Evolutionary conservation across 2,329 filamentous ascomycete species (phyloP), one percentile per base, ranked within the genome.

Genomic region (Aspergillus fijiensis): DNA sequence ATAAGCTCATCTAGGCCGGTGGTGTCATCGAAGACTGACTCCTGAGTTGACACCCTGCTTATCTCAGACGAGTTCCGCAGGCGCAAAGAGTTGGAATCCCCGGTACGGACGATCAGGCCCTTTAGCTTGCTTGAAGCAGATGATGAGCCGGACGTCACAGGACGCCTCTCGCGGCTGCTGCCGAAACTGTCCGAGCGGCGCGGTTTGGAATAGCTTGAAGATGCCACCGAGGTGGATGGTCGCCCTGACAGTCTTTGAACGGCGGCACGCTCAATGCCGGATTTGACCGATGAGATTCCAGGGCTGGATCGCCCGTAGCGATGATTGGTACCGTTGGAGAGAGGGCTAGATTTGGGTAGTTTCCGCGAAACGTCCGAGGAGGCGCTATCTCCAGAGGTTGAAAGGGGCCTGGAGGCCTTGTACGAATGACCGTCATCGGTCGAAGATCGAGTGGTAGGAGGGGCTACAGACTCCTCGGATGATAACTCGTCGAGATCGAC

Each of bases 1-100:
- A 95, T 93, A 54, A 94, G 81, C 67, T 92, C 84, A 70, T 95
- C 91, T 69, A 95, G 89, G 67, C 89, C 85, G 10, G 85, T 84
- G 52, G 88, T 85, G 60, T 88, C 85, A 50, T 85, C 84, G 6
- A 69, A 69, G 27, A 64, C 57, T 19, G 72, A 72, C 23, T 72
- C 72, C 39, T 63, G 68, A 45, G 67, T 72, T 5, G 71, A 73
- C 49, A 61, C 68, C 49, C 70, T 67, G 57, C 70, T 75, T 11
- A 73, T 70, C 42, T 78, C 74, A 14, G 74, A 77, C 48, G 74
- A 76, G 51, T 68, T 74, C 23, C 75, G 74, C 33, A 72, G 62
- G 55, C 68, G 70, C 48, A 67, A 58, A 23, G 74, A 70, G 51
- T 65, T 62, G 27, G 70, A 63, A 7, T 75, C 72, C 6, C 64